Percentiles rank a stretch among this genome's conserved stretches.
Conservation (phyloP, 306 rosid species). For the Pterocarpus santalinus region DNA sequence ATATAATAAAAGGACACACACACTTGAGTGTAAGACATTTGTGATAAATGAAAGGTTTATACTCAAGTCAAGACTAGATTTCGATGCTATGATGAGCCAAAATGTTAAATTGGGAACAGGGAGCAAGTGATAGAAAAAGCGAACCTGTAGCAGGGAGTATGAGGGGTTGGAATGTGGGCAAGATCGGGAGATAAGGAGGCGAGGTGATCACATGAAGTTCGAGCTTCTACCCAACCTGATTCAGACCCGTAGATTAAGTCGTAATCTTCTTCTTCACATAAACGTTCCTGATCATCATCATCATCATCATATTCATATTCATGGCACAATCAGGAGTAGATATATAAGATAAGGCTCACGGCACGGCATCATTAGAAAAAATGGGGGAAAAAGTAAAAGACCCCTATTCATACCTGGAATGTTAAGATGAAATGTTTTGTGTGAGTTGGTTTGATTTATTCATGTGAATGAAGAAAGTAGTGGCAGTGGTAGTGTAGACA, state of each 20-base stretch:
- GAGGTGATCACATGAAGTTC: constrained; percentile 71
- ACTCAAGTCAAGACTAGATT: not conserved
- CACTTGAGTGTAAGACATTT: too few relatives aligned
- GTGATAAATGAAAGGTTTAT: too few relatives aligned
- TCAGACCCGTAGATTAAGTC: constrained; percentile 55
- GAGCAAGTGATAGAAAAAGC: not conserved
- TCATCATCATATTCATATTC: too few relatives aligned
- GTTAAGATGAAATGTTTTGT: too few relatives aligned
- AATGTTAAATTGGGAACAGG: not conserved
- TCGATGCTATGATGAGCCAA: not conserved
- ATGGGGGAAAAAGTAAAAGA: too few relatives aligned
- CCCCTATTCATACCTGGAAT: too few relatives aligned
- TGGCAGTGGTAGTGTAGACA: too few relatives aligned
- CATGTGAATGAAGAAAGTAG: too few relatives aligned
- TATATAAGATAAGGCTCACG: too few relatives aligned
- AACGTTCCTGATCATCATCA: constrained; percentile 41
- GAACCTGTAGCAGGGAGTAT: constrained; percentile 72
- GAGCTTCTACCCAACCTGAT: constrained; percentile 90
- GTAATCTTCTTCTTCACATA: constrained; percentile 48
- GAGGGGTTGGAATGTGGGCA: constrained; percentile 68
- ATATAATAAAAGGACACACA: too few relatives aligned
- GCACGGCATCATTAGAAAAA: not conserved
- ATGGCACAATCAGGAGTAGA: too few relatives aligned
- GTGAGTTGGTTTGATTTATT: too few relatives aligned
- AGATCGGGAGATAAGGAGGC: constrained; percentile 66